A percentile compares a stretch with the other conserved stretches of the same genome.
Evolutionary conservation across 169 alveolate species (phyloP).

Genomic region (Plasmodium knowlesi): DNA sequence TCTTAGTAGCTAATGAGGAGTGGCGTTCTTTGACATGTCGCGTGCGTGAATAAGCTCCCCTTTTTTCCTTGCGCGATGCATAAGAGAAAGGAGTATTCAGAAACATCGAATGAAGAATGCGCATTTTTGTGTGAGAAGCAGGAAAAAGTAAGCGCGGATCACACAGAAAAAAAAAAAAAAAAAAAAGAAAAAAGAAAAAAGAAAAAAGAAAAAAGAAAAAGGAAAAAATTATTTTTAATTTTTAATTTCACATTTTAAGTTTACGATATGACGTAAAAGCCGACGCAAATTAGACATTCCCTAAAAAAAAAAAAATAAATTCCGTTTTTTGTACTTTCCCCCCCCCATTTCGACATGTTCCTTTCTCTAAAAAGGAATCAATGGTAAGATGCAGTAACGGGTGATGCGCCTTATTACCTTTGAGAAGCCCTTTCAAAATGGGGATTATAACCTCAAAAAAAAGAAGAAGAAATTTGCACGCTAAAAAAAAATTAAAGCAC

Average conservation of each 20-base stretch:
- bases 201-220: too few species aligned
- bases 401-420: neutral
- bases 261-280: neutral
- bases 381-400: neutral
- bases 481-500: neutral
- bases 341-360: neutral
- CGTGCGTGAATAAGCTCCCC: neutral
- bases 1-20: neutral
- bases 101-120: neutral
- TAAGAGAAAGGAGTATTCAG: neutral
- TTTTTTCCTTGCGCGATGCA: neutral
- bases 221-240: neutral
- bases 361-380: neutral
- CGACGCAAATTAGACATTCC: conserved; percentile 11
- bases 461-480: neutral
- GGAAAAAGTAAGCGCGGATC: neutral
- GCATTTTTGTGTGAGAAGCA: neutral
- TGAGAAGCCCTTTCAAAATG: neutral
- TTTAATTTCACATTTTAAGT: neutral
- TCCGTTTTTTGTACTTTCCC: neutral
- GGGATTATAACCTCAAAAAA: neutral
- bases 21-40: neutral
- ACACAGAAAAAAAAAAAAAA: too few species aligned
- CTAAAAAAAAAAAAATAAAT: neutral
- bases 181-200: too few species aligned